Evolutionary conservation across 306 rosid genomes (phyloP).

Genomic region (Alnus glutinosa): DNA sequence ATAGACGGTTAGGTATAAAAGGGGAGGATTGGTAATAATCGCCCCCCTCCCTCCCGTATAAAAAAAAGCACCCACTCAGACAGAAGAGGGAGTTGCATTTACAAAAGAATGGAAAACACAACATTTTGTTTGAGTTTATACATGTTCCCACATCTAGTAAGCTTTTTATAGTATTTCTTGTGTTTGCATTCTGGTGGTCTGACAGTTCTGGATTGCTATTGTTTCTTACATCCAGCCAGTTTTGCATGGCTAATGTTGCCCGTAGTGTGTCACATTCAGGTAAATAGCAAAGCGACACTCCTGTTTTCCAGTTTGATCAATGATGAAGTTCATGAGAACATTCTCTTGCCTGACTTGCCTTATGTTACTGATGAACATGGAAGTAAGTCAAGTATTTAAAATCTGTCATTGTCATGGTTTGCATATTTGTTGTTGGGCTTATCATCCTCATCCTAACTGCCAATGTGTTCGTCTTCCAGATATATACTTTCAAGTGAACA

Average conservation of each 20-base stretch:
- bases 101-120: not conserved
- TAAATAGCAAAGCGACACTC: conserved; percentile 89
- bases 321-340: conserved; percentile 75
- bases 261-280: conserved; percentile 52
- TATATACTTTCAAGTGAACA: conserved; percentile 87
- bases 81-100: not conserved
- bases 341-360: conserved; percentile 92
- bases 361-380: conserved; percentile 93
- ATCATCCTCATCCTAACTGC: conserved; percentile 29
- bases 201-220: conserved; percentile 6
- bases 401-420: conserved; percentile 22
- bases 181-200: not conserved
- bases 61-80: not conserved
- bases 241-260: conserved; percentile 42
- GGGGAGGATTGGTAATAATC: not conserved
- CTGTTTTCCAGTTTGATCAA: conserved; percentile 68
- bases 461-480: conserved; percentile 51
- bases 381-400: conserved; percentile 62
- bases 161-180: not conserved
- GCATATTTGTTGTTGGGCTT: conserved; percentile 21
- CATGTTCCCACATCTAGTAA: not conserved
- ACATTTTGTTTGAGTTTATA: no score
- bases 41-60: no score
- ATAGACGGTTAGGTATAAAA: not conserved
- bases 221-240: conserved; percentile 7